These are phyloP conservation scores for Jaapia argillacea DNA, from an alignment of 768 basidiomycete genomes.

Conservation along the genomic window DNA sequence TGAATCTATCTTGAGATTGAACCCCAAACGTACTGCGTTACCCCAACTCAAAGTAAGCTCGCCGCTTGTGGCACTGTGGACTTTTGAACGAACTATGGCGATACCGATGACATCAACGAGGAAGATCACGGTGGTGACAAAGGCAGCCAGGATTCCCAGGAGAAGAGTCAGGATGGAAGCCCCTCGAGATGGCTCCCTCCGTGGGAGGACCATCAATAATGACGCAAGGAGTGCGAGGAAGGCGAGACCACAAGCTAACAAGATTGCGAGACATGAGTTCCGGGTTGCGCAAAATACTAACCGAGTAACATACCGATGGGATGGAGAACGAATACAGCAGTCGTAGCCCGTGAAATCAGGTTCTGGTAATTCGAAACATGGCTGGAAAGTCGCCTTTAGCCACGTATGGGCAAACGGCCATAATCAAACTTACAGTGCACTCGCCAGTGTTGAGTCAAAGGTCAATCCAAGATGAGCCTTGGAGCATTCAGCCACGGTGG, in stretches of 20 bases:
- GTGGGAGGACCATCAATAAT: constrained; percentile 31
- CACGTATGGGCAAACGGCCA: too few species aligned
- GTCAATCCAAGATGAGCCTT: constrained; percentile 40
- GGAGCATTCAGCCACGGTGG: constrained; percentile 34
- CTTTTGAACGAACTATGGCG: constrained; percentile 30
- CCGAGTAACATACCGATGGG: constrained; percentile 45
- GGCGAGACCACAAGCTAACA: constrained; percentile 35
- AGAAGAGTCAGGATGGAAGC: constrained; percentile 28
- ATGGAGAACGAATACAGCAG: constrained; percentile 42
- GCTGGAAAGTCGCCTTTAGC: too few species aligned
- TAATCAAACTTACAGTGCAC: constrained; percentile 35
- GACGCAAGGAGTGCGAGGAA: constrained; percentile 40
- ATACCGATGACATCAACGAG: constrained; percentile 43
- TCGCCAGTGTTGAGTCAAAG: constrained; percentile 38
- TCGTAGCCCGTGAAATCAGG: constrained; percentile 32
- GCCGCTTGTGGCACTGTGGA: constrained; percentile 32
- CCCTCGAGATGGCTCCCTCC: constrained; percentile 23
- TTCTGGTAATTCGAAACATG: too few species aligned
- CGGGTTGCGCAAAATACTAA: constrained; percentile 25
- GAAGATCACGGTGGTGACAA: constrained; percentile 40
- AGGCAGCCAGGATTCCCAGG: constrained; percentile 27
- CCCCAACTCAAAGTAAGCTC: constrained; percentile 34
- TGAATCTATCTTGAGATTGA: background rate
- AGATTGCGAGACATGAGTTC: constrained; percentile 2
- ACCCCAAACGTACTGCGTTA: constrained; percentile 30